Base-by-base conservation (phyloP, 2,329 filamentous ascomycete species). In the Hirsutella rhossiliensis region DNA sequence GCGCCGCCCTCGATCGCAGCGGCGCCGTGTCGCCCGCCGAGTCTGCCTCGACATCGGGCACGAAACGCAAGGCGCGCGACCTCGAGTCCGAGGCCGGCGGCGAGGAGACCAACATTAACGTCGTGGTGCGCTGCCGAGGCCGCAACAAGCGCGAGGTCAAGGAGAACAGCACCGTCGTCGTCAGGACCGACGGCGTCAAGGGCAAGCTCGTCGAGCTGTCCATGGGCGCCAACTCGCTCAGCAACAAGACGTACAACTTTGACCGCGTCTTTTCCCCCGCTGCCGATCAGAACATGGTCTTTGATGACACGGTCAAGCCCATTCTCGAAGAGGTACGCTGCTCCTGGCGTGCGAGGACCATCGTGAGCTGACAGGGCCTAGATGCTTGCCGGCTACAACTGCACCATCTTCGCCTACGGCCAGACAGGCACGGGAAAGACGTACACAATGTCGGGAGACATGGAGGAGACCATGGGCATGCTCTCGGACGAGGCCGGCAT, bases 371-470 rank as follows among this genome's bases (percentile, higher is more conserved):
- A 41, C 15, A n/a, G 15, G 15, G 31, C 23, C 17, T 17, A 94
- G 87, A 95, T 97, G 73, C 75, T 98, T 37, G 76, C 81, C 20
- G 92, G 92, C 43, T 97, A 87, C 67, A 98, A 98, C 62, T 98
- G 92, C 66, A 98, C 92, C 5, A 95, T 98, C 47, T 98, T 98
- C 56, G 92, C 92, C 30, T 98, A 98, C 61, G 92, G 92, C 23
- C 92, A 98, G 62, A 98, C 92, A 0, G 92, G 92, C 38, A 98
- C 92, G 0, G 92, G 92, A 54, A 98, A 98, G 64, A 98, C 92
- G 13, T 98, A 98, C 64, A 98, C 92, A 20, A 98, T 98, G 92
- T 95, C 90, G 1, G 92, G 92, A 44, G 90, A 98, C 62, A 96
- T 98, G 79, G 86, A 77, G 13, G 86, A 96, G 54, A 87, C 80